Evolutionary conservation across 2,329 filamentous ascomycete genomes (phyloP), one percentile per base, ranked within the genome.

Genomic region (Hirsutella rhossiliensis): DNA sequence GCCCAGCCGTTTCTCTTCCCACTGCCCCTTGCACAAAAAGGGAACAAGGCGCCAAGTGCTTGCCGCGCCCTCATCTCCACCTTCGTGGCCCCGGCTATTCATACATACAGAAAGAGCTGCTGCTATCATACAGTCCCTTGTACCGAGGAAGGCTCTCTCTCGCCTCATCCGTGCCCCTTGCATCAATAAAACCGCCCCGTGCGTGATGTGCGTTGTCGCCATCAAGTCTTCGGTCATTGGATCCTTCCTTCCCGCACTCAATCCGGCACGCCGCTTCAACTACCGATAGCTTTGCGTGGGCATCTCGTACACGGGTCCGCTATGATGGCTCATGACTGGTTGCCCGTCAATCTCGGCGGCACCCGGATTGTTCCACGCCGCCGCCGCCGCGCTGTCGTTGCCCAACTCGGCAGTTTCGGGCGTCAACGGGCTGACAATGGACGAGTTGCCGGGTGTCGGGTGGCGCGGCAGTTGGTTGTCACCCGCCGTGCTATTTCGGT

Each of bases 291-390:
- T 48, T 49, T 67, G 58, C 12, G 60, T 51, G 3, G 65, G 62
- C 66, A 68, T 68, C 56, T 68, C 66, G 45, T 64, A 68, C 5
- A 68, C 62, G 2, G 61, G 61, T 2, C 59, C 61, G 32, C 50
- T 62, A 49, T 56, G 59, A 48, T 53, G 60, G 50, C 43, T 53
- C 50, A 57, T 49, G 5, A 64, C 55, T 28, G 61, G 52, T 38
- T 60, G 54, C 40, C 62, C 55, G 44, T 66, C 64, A 46, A 66
- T 65, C 55, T 67, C 64, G 4, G 62, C 54, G 4, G 64, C 63
- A 38, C 59, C 51, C 13, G 57, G 50, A 45, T 58, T 57, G 44
- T 61, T 55, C 61, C 63, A 66, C 43, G 55, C 57, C 29, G 55
- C 51, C 7, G 58, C 56, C 8, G 52, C 46, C 27, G 49, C 51